These are phyloP conservation scores for Echeveria elegans DNA, from an alignment of 164 flowering plant genomes.

Conservation along the genomic window DNA sequence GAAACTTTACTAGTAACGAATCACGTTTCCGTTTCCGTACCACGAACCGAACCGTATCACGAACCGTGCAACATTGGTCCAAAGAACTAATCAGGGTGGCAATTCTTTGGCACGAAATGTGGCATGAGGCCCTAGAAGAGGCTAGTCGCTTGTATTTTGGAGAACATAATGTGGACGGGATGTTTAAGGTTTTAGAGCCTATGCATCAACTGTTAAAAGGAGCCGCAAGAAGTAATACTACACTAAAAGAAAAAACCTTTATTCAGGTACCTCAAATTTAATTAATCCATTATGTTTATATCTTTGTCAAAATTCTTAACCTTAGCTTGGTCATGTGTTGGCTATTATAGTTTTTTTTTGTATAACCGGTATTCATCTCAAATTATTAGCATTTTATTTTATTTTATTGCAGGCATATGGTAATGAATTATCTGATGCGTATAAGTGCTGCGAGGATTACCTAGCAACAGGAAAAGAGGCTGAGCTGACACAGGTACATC, in stretches of 20 bases:
- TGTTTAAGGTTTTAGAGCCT: conserved; percentile 93
- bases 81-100: conserved; percentile 92
- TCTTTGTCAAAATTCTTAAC: no score
- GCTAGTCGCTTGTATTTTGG: conserved; percentile 97
- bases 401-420: conserved; percentile 63
- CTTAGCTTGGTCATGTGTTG: no score
- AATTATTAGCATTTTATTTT: background rate
- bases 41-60: no score
- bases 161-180: conserved; percentile 89
- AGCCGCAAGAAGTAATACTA: conserved; percentile 44
- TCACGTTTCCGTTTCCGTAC: no score
- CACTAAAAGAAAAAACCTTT: conserved; percentile 77
- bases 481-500: conserved; percentile 88
- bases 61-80: no score
- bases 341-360: no score
- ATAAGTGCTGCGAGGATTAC: conserved; percentile 88
- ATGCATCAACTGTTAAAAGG: conserved; percentile 86
- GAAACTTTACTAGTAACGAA: no score
- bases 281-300: no score
- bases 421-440: conserved; percentile 76
- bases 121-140: conserved; percentile 98
- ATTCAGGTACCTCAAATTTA: conserved; percentile 64
- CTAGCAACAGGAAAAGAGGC: conserved; percentile 83
- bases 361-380: no score
- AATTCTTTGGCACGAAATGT: conserved; percentile 98